A percentile compares a stretch with the other conserved stretches of the same genome.
phyloP scores from a whole-genome alignment of 1,284 basidiomycete species.

The Fomes fomentarius region DNA sequence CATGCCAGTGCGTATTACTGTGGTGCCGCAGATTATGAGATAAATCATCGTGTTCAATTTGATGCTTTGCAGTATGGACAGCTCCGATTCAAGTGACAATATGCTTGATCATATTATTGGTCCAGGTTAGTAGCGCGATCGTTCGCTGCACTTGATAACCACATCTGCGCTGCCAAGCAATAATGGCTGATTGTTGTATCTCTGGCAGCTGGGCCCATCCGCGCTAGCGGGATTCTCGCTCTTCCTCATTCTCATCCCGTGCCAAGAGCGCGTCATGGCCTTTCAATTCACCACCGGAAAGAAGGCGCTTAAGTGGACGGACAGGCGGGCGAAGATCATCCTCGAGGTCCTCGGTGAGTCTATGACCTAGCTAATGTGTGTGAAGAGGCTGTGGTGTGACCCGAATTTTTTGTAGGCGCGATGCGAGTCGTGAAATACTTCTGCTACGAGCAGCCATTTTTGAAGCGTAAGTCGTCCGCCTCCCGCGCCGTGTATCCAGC shows the following conservation, averaged over 20 bases:
- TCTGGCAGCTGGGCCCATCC: slow-evolving; percentile 76
- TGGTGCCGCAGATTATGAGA: too few species aligned
- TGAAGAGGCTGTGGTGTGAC: too few species aligned
- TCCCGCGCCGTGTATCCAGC: too few species aligned
- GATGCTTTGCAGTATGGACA: slow-evolving; percentile 54
- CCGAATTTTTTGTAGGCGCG: slow-evolving; percentile 53
- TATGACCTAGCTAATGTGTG: too few species aligned
- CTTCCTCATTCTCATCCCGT: slow-evolving; percentile 68
- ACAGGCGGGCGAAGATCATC: slow-evolving; percentile 67
- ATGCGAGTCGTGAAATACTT: slow-evolving; percentile 83
- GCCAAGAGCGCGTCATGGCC: slow-evolving; percentile 76
- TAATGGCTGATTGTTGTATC: not conserved
- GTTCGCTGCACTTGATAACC: too few species aligned
- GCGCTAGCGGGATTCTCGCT: slow-evolving; percentile 80
- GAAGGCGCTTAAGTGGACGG: slow-evolving; percentile 70
- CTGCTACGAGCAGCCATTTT: slow-evolving; percentile 68
- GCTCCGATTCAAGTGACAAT: slow-evolving; percentile 69
- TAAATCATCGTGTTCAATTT: not conserved
- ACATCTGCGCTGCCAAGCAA: too few species aligned
- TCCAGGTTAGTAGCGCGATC: slow-evolving; percentile 57
- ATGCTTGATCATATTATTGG: slow-evolving; percentile 63
- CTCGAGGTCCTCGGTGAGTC: slow-evolving; percentile 62
- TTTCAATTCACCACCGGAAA: slow-evolving; percentile 65
- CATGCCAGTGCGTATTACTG: slow-evolving; percentile 25
- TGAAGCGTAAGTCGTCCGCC: slow-evolving; percentile 59